Evolutionary conservation across 2,329 filamentous ascomycete genomes (phyloP).

Genomic region (Epichloe uncinata): DNA sequence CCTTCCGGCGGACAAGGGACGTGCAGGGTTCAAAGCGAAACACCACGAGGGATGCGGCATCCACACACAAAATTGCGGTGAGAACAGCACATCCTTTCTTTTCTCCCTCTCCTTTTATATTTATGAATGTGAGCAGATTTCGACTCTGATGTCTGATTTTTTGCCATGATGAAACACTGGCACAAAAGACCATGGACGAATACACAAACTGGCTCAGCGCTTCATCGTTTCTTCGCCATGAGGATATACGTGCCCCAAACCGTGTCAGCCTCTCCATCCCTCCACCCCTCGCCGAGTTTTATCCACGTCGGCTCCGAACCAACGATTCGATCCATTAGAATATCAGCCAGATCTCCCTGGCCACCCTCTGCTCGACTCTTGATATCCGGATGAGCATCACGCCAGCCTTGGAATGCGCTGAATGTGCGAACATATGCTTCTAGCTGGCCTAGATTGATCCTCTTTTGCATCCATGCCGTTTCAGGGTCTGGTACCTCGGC

Average conservation of each 20-base stretch:
- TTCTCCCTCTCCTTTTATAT: background rate
- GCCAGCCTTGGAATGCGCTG: conserved; percentile 46
- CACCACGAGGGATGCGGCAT: conserved; percentile 8
- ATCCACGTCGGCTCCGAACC: conserved; percentile 40
- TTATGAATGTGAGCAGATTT: no score
- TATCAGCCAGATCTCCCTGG: conserved; percentile 46
- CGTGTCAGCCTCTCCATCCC: conserved; percentile 38
- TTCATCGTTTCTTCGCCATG: conserved; percentile 32
- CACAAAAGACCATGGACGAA: no score
- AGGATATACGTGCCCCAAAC: conserved; percentile 50
- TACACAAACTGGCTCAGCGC: background rate
- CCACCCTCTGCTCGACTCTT: conserved; percentile 40
- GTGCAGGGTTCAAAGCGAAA: background rate
- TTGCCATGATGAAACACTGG: no score
- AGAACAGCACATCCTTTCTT: background rate
- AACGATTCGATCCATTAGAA: conserved; percentile 45
- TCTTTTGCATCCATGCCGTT: conserved; percentile 37
- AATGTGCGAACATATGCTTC: conserved; percentile 51
- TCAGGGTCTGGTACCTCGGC: conserved; percentile 19
- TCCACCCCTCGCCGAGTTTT: conserved; percentile 33
- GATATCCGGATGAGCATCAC: conserved; percentile 36
- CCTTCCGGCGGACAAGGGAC: background rate
- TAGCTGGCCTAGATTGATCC: conserved; percentile 40
- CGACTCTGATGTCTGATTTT: no score
- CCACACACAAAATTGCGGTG: background rate